A percentile compares a stretch with the other conserved stretches of the same genome.
Conservation (phyloP, 2,329 filamentous ascomycete species). For the Botrytis medusae region DNA sequence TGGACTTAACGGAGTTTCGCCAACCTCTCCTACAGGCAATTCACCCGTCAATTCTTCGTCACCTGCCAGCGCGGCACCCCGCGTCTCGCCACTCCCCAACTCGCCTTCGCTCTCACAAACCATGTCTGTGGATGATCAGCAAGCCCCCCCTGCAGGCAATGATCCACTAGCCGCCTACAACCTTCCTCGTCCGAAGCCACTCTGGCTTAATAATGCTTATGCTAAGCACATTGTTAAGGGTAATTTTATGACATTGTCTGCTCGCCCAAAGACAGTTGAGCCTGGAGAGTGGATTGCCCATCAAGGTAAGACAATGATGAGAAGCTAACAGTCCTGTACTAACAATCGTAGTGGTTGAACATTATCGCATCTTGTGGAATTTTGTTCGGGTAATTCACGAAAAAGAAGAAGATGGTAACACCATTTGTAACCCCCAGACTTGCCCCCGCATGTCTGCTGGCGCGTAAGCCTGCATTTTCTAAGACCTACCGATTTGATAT, state of each 20-base stretch:
- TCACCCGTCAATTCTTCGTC: slow-evolving; percentile 52
- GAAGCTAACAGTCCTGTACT: slow-evolving; percentile 26
- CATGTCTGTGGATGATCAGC: slow-evolving; percentile 65
- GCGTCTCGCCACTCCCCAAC: slow-evolving; percentile 60
- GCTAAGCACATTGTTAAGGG: slow-evolving; percentile 91
- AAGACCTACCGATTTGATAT: background rate
- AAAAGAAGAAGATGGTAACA: slow-evolving; percentile 72
- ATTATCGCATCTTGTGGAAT: slow-evolving; percentile 84
- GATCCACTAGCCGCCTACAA: slow-evolving; percentile 61
- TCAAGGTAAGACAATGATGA: slow-evolving; percentile 63
- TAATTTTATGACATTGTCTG: slow-evolving; percentile 95
- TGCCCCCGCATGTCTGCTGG: slow-evolving; percentile 96
- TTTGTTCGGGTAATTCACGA: slow-evolving; percentile 89
- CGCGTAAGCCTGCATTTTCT: slow-evolving; percentile 59
- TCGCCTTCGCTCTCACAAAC: slow-evolving; percentile 65
- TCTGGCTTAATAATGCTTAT: slow-evolving; percentile 74
- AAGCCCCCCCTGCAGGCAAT: slow-evolving; percentile 37
- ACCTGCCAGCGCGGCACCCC: slow-evolving; percentile 53
- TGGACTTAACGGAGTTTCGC: slow-evolving; percentile 49
- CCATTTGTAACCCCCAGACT: slow-evolving; percentile 78
- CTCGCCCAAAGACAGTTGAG: slow-evolving; percentile 89
- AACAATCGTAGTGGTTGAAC: slow-evolving; percentile 73
- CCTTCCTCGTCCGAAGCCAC: slow-evolving; percentile 64
- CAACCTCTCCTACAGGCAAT: slow-evolving; percentile 47
- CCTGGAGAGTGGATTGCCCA: slow-evolving; percentile 95